Evolutionary conservation across 2,329 filamentous ascomycete genomes (phyloP).

Genomic region (Alternaria consortialis): DNA sequence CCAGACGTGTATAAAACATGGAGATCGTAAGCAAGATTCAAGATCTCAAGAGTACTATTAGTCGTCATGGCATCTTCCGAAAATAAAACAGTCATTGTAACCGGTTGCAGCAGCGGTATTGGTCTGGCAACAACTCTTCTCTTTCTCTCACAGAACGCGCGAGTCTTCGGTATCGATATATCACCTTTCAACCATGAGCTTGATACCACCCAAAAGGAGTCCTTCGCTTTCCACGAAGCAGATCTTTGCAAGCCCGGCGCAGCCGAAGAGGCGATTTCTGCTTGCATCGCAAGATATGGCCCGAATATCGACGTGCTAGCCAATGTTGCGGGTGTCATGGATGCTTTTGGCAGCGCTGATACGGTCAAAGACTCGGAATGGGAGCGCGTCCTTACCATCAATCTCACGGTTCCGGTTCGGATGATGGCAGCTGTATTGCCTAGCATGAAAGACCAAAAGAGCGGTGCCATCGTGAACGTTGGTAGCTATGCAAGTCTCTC

Average conservation of each 20-base stretch:
- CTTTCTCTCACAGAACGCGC: conserved; percentile 29
- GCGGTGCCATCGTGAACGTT: conserved; percentile 56
- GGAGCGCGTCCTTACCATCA: conserved; percentile 54
- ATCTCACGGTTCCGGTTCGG: conserved; percentile 55
- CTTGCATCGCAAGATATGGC: conserved; percentile 28
- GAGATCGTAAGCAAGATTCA: background rate
- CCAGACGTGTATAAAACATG: background rate
- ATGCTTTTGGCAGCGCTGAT: conserved; percentile 52
- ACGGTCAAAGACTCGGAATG: conserved; percentile 51
- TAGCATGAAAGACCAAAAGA: conserved; percentile 51
- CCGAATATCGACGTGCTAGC: conserved; percentile 51
- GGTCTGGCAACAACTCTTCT: conserved; percentile 33
- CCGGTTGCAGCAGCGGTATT: conserved; percentile 37
- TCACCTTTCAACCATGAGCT: conserved; percentile 21
- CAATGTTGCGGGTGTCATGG: conserved; percentile 57
- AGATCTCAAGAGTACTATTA: background rate
- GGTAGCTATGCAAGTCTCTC: conserved; percentile 38
- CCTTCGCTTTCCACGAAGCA: conserved; percentile 31
- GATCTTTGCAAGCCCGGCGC: conserved; percentile 26
- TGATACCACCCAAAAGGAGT: background rate
- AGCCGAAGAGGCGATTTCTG: conserved; percentile 22
- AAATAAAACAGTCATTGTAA: conserved; percentile 26
- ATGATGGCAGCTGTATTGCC: conserved; percentile 58
- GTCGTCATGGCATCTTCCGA: conserved; percentile 17
- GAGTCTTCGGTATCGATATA: conserved; percentile 39